These are phyloP conservation scores for Cinnamomum chago DNA, from an alignment of 164 flowering plant genomes.

Conservation along the genomic window DNA sequence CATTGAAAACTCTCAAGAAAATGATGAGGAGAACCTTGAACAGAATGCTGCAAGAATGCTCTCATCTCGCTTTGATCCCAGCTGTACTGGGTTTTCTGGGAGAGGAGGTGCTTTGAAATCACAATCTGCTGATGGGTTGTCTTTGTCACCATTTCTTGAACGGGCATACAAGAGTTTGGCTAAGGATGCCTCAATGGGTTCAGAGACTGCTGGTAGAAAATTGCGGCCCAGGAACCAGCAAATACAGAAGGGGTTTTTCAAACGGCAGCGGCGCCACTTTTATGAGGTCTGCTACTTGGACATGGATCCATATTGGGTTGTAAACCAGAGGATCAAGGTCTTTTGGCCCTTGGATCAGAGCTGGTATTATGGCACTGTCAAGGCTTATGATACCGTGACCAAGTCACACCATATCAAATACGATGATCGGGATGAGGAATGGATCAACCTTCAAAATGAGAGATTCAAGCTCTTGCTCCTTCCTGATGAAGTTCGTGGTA, in stretches of 20 bases:
- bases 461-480: conserved; percentile 80
- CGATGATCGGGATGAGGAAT: conserved; percentile 97
- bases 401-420: conserved; percentile 88
- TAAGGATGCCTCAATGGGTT: conserved; percentile 22
- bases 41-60: conserved; percentile 99
- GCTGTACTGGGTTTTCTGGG: conserved; percentile 57
- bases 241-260: conserved; percentile 36
- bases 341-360: conserved; percentile 96
- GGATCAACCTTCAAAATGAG: conserved; percentile 77
- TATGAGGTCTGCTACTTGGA: conserved; percentile 59
- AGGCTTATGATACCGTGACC: conserved; percentile 54
- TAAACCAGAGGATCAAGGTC: conserved; percentile 74
- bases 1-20: conserved; percentile 27
- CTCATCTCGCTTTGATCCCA: conserved; percentile 92
- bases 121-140: conserved; percentile 33
- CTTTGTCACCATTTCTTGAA: conserved; percentile 24
- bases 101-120: conserved; percentile 27
- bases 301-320: conserved; percentile 68
- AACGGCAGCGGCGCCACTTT: conserved; percentile 73
- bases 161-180: conserved; percentile 18
- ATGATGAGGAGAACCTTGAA: conserved; percentile 90
- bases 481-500: conserved; percentile 73
- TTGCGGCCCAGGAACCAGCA: conserved; percentile 69
- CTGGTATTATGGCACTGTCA: conserved; percentile 88
- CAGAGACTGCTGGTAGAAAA: conserved; percentile 45